These are phyloP conservation scores for Metarhizium rileyi DNA, from an alignment of 2,329 filamentous ascomycete species.

Conservation along the genomic window DNA sequence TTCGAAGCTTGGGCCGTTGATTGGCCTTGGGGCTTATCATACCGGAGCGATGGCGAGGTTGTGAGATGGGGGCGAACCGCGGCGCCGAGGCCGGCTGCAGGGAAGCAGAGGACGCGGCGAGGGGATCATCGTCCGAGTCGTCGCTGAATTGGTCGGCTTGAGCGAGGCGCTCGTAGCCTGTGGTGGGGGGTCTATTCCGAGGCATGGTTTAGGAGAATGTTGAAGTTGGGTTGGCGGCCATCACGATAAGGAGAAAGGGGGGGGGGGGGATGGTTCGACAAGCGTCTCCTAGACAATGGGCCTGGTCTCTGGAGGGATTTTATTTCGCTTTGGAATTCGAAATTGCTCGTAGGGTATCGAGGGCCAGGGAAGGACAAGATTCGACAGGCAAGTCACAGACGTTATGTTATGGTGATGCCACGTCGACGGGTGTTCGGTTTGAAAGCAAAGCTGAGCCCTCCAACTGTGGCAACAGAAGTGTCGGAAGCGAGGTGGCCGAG, in stretches of 20 bases:
- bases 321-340: neutral
- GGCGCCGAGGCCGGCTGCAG: constrained; percentile 48
- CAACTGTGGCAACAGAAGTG: neutral
- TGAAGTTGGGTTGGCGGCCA: constrained; percentile 1
- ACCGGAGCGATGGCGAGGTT: constrained; percentile 50
- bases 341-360: neutral
- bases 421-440: too few relatives aligned
- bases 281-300: neutral
- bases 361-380: too few relatives aligned
- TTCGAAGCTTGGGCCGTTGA: constrained; percentile 32
- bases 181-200: constrained; percentile 59
- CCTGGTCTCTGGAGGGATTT: too few relatives aligned
- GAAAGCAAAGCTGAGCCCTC: neutral
- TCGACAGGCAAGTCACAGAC: too few relatives aligned
- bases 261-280: neutral
- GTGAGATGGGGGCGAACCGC: constrained; percentile 54
- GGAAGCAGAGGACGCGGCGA: constrained; percentile 44
- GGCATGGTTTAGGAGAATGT: constrained; percentile 39
- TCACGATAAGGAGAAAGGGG: neutral
- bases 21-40: constrained; percentile 45
- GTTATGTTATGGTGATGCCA: neutral
- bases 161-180: constrained; percentile 75
- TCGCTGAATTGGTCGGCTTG: constrained; percentile 71
- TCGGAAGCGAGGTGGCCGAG: neutral
- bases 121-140: constrained; percentile 56